Base-by-base conservation (phyloP, 176 grass and related monocot species). In the Eragrostis curvula region DNA sequence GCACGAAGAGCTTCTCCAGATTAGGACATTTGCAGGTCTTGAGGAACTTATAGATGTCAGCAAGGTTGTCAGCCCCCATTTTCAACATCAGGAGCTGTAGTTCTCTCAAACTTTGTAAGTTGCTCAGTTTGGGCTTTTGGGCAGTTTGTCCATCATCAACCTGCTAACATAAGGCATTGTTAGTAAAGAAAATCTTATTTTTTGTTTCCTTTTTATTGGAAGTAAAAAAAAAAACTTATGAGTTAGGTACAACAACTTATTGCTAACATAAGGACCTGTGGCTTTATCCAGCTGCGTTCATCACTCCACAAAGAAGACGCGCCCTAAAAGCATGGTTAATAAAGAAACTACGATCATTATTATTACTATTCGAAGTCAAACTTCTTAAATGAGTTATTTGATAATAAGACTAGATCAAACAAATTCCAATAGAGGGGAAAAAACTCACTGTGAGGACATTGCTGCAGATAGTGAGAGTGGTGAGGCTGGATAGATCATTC, bases 1-100 rank as follows among this genome's bases (percentile, higher is more conserved):
- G 72, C 56, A 96, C 47, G 68, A 93, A 96, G 55, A 96, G 71
- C 59, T 70, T 77, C 75, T 86, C 77, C 24, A 96, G 77, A 17
- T 25, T 63, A 56, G 88, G 48, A 27, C 83, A 82, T 36, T 63
- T 66, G 71, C 72, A 89, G 9, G 67, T 58, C 20, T 49, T 69
- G 39, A 96, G 66, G 53, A 93, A 91, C n/a, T 21, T 11, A 81
- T 72, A 93, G 3, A 93, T 74, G 58, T 87, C 68, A 43, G 70
- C 64, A 15, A 96, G 64, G 73, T 84, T 89, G 39, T 9, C 5
- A 57, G 83, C 75, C 2, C 42, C 10, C 90, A 93, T 48, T 76
- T 28, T 74, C 21, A 75, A 23, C 76, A 91, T 85, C 27, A 85
- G 65, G 71, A 96, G 63, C 68, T 91, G 88, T 25, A 96, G 68